Evolutionary conservation across 805 yeast species (phyloP).

Genomic region (Candida ficus): DNA sequence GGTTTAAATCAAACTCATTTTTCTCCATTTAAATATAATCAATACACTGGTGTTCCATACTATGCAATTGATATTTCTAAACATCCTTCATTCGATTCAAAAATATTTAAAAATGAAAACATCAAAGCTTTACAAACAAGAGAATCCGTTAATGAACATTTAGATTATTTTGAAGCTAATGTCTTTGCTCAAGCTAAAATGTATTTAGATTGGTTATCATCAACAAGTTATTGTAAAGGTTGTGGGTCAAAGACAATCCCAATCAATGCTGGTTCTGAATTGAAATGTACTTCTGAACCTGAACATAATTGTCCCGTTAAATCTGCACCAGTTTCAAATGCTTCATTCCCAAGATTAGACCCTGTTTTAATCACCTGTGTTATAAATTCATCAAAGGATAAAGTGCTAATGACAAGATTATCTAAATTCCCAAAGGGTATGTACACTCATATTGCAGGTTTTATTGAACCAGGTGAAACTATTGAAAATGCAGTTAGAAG

Average conservation of each 20-base stretch:
- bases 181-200: conserved; percentile 77
- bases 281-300: conserved; percentile 37
- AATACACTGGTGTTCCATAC: conserved; percentile 57
- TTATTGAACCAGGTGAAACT: conserved; percentile 92
- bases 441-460: conserved; percentile 90
- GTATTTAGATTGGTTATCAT: conserved; percentile 78
- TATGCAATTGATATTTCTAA: conserved; percentile 55
- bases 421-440: conserved; percentile 47
- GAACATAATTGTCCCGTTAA: conserved; percentile 20
- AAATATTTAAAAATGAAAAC: conserved; percentile 1
- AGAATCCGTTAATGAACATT: conserved; percentile 19
- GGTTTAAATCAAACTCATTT: conserved; percentile 37
- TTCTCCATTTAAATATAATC: conserved; percentile 37
- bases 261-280: conserved; percentile 62
- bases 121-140: conserved; percentile 14
- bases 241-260: conserved; percentile 68
- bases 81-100: conserved; percentile 13
- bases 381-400: conserved; percentile 52
- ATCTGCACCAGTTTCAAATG: conserved; percentile 52
- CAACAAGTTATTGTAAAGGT: conserved; percentile 77
- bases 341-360: conserved; percentile 93
- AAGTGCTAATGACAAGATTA: conserved; percentile 64
- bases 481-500: conserved; percentile 83
- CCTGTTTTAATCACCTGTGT: conserved; percentile 83
- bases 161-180: conserved; percentile 46